Base-by-base conservation (phyloP, 768 basidiomycete genomes). In the Auriculariales sp. region DNA sequence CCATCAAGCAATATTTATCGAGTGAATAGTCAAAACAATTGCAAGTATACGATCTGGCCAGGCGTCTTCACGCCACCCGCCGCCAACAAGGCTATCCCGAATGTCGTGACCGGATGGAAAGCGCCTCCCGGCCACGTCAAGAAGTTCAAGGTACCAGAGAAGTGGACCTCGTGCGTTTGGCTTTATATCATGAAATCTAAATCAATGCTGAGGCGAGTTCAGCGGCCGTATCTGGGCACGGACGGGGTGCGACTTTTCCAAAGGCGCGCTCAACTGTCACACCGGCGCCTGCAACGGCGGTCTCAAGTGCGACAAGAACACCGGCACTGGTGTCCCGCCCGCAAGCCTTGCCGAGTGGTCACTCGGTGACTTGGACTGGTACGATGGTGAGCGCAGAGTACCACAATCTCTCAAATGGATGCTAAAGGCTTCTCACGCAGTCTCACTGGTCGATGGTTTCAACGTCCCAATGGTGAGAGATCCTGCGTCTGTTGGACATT, bases 281-380 rank as follows among this genome's bases (percentile, higher is more conserved):
- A 53, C 52, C 7, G 60, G 60, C 11, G 56, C 58, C 17, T 62
- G 61, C 47, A 60, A 55, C 27, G 60, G 61, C 11, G 61, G 61
- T 29, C 46, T 62, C 9, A 42, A 56, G 39, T 44, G 39, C 39
- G 19, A 19, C 22, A 44, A 19, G 19, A 19, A 24, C 7, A 25
- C 22, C 39, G 39, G 39, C 19, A 44, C 39, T 12, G 39, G 78
- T 46, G 71, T 79, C n/a, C 80, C 81, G 28, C 83, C 83, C 36
- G 82, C 76, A 9, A 72, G 74, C 3, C 64, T 84, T 33, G 83
- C 83, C 1, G 81, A 84, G 55, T 83, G 74, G 65, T 81, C 78
- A n/a, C 62, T 83, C 10, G 69, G 58, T 1, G 58, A 65, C 46
- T 19, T 32, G 2, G 82, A 83, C 53, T 78, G 65, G 53, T 83